Conservation (phyloP, 768 basidiomycete species). For the Trichaptum fuscoviolaceum region DNA sequence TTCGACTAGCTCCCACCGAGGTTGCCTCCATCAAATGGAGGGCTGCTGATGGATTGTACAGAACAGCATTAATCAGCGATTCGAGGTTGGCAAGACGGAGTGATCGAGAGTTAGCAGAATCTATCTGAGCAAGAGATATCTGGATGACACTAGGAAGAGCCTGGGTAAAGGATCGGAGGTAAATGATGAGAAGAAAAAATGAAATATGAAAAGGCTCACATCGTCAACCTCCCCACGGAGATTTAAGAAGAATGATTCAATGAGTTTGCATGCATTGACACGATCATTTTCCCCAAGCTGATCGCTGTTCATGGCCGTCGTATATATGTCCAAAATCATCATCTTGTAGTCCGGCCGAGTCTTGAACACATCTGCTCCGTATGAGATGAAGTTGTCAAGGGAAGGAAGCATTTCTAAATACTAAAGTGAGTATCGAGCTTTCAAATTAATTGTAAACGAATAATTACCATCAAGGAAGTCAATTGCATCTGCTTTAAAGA, state of each 20-base stretch:
- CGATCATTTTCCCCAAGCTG: constrained; percentile 81
- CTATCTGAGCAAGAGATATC: constrained; percentile 53
- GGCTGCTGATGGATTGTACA: constrained; percentile 78
- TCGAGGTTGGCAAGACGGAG: constrained; percentile 77
- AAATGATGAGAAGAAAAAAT: constrained; percentile 3
- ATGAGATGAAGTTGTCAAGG: constrained; percentile 85
- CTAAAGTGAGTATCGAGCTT: constrained; percentile 2
- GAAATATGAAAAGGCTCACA: constrained; percentile 34
- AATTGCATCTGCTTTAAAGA: constrained; percentile 78
- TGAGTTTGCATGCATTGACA: constrained; percentile 80
- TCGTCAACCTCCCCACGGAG: constrained; percentile 75
- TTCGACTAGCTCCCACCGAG: constrained; percentile 53
- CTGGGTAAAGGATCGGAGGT: constrained; percentile 28
- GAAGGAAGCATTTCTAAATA: constrained; percentile 77
- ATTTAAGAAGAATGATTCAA: constrained; percentile 77
- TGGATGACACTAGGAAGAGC: constrained; percentile 59
- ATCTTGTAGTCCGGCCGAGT: constrained; percentile 67
- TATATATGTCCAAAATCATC: constrained; percentile 82
- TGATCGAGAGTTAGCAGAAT: constrained; percentile 54
- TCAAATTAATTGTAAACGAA: neutral
- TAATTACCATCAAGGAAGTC: constrained; percentile 80
- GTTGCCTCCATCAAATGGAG: constrained; percentile 67
- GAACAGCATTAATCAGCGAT: constrained; percentile 74
- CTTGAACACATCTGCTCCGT: constrained; percentile 72
- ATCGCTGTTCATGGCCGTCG: constrained; percentile 59